Percentiles rank a stretch among this genome's conserved stretches.
phyloP scores from a whole-genome alignment of 2,329 filamentous ascomycete species.

The Claviceps digitariae region DNA sequence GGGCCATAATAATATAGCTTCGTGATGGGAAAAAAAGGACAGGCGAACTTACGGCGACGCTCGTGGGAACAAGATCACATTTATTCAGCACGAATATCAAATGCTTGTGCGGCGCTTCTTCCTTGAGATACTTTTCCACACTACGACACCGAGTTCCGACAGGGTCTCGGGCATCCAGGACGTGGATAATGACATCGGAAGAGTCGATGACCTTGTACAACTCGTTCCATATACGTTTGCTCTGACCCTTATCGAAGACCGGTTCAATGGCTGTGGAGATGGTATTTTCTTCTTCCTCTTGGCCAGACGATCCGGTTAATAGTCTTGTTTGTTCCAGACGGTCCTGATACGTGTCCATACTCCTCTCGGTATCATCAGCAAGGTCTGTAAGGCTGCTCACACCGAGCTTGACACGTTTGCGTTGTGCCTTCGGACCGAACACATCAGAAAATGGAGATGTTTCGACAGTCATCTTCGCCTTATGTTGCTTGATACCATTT shows the following conservation, averaged over 20 bases:
- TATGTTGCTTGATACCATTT: constrained; percentile 82
- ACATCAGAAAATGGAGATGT: constrained; percentile 74
- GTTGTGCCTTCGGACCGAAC: constrained; percentile 85
- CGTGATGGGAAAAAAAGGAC: constrained; percentile 1
- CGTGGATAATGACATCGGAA: constrained; percentile 91
- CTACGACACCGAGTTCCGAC: constrained; percentile 73
- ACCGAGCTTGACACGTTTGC: constrained; percentile 82
- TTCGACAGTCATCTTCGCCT: constrained; percentile 88
- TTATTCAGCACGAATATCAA: constrained; percentile 39
- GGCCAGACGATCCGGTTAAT: constrained; percentile 55
- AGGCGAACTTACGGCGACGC: constrained; percentile 71
- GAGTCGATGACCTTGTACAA: constrained; percentile 91
- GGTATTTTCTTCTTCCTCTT: constrained; percentile 36
- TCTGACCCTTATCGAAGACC: constrained; percentile 89
- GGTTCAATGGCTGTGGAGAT: constrained; percentile 58
- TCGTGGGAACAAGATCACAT: constrained; percentile 75
- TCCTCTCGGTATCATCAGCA: constrained; percentile 64
- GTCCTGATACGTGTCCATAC: constrained; percentile 70
- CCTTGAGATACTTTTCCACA: constrained; percentile 75
- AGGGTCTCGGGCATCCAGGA: constrained; percentile 80
- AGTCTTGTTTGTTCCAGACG: constrained; percentile 66
- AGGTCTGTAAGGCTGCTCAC: constrained; percentile 73
- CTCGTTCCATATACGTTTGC: constrained; percentile 95
- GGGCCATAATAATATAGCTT: constrained; percentile 23
- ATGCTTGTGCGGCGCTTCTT: constrained; percentile 94